Conservation (phyloP, 495 filamentous ascomycete species). For the Mycothermus thermophilus region DNA sequence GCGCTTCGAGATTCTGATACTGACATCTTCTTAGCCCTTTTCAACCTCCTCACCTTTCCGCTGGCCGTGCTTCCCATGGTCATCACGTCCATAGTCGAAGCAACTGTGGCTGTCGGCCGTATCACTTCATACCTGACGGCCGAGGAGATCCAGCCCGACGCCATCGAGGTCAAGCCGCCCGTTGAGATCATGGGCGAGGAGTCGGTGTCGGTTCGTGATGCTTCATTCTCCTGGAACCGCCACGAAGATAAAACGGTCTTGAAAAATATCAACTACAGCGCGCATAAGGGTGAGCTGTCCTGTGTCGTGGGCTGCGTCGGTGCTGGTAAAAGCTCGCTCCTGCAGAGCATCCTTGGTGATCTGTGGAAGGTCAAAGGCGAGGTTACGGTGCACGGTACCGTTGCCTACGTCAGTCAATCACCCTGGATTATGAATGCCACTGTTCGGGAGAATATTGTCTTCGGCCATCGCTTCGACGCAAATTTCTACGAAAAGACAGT, state of each 20-base stretch:
- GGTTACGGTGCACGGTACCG: slow-evolving; percentile 63
- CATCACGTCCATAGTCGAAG: slow-evolving; percentile 91
- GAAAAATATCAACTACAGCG: slow-evolving; percentile 68
- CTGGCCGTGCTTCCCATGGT: slow-evolving; percentile 94
- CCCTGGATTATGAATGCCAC: slow-evolving; percentile 98
- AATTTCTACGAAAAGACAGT: slow-evolving; percentile 89
- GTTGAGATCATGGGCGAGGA: slow-evolving; percentile 68
- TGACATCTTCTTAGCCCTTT: slow-evolving; percentile 40
- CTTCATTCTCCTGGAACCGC: slow-evolving; percentile 88
- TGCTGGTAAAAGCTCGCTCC: slow-evolving; percentile 81
- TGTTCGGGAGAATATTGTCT: slow-evolving; percentile 92
- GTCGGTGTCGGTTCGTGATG: slow-evolving; percentile 66
- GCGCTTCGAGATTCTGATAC: no score
- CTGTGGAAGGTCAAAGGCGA: slow-evolving; percentile 81
- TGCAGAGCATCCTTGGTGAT: slow-evolving; percentile 78
- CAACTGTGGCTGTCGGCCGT: slow-evolving; percentile 78
- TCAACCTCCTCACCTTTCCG: slow-evolving; percentile 90
- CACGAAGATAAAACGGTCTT: slow-evolving; percentile 42
- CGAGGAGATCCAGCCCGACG: slow-evolving; percentile 81
- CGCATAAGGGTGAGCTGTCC: slow-evolving; percentile 77
- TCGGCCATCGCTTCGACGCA: slow-evolving; percentile 90
- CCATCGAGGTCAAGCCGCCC: slow-evolving; percentile 53
- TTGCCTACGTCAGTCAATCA: slow-evolving; percentile 85
- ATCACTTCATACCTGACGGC: slow-evolving; percentile 75
- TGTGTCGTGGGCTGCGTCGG: slow-evolving; percentile 96